phyloP scores from a whole-genome alignment of 768 basidiomycete species.

The Suillus occidentalis region DNA sequence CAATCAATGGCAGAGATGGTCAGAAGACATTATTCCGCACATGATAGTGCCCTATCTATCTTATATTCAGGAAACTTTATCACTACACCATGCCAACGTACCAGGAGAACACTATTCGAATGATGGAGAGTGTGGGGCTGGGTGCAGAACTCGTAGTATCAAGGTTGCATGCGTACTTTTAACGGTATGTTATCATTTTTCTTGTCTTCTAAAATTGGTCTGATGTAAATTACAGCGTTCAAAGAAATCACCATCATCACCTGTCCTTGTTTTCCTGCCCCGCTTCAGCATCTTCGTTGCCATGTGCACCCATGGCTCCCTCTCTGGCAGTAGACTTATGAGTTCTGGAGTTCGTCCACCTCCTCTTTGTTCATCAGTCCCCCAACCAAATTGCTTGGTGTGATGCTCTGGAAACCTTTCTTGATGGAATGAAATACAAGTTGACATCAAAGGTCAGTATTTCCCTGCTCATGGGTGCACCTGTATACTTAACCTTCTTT shows the following conservation, averaged over 20 bases:
- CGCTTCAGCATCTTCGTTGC: conserved; percentile 25
- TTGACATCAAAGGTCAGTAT: conserved; percentile 17
- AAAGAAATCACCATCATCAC: conserved; percentile 5
- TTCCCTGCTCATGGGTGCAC: no score
- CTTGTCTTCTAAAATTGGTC: not conserved
- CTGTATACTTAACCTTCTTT: not conserved
- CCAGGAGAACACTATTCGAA: no score
- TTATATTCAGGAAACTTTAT: not conserved
- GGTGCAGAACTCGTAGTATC: not conserved
- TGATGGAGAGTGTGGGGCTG: not conserved
- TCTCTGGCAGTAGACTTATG: conserved; percentile 32
- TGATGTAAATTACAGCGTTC: conserved; percentile 5
- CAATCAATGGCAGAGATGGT: no score
- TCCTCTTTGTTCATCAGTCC: conserved; percentile 14
- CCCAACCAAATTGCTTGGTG: conserved; percentile 19
- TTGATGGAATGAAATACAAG: conserved; percentile 20
- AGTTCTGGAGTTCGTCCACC: conserved; percentile 30
- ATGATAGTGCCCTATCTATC: conserved; percentile 2
- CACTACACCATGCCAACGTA: not conserved
- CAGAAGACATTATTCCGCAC: not conserved
- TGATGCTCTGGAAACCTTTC: conserved; percentile 27
- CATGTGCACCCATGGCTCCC: conserved; percentile 19
- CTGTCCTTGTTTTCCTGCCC: conserved; percentile 17
- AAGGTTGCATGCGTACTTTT: conserved; percentile 4
- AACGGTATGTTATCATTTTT: conserved; percentile 1